Conservation (phyloP, 2,329 filamentous ascomycete species). For the Plectosphaerella cucumerina region DNA sequence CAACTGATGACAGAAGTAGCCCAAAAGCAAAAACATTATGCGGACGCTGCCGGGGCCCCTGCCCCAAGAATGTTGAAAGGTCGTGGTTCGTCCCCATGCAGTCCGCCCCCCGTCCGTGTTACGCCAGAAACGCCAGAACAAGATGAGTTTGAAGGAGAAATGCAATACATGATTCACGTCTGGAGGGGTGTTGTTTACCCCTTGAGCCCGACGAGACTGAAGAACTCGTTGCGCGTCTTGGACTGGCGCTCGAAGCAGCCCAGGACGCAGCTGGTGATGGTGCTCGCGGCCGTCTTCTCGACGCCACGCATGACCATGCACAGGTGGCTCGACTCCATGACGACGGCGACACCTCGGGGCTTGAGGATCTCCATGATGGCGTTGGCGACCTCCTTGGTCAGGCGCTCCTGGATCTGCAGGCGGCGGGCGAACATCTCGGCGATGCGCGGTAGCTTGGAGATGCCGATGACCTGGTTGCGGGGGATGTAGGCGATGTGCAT, state of each 20-base stretch:
- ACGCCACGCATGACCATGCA: conserved; percentile 99
- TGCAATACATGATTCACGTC: neutral
- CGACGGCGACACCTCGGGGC: conserved; percentile 91
- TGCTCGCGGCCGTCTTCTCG: conserved; percentile 80
- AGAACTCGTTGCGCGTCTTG: conserved; percentile 93
- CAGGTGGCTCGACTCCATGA: conserved; percentile 94
- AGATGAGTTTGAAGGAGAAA: neutral
- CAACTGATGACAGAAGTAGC: no score
- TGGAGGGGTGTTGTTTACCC: neutral
- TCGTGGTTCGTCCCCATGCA: neutral
- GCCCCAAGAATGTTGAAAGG: neutral
- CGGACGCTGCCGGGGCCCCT: neutral
- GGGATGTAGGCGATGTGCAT: conserved; percentile 99
- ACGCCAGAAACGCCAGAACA: neutral
- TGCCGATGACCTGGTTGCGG: conserved; percentile 78
- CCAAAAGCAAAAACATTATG: no score
- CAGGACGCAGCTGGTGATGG: conserved; percentile 96
- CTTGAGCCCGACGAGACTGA: conserved; percentile 71
- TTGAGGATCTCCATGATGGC: conserved; percentile 90
- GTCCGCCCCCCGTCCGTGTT: neutral
- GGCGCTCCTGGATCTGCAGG: conserved; percentile 90
- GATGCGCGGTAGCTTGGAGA: conserved; percentile 92
- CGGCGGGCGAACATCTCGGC: conserved; percentile 95
- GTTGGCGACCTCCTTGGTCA: conserved; percentile 93
- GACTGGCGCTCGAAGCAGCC: conserved; percentile 89